Base-by-base conservation (phyloP, 345 rosid species). In the Salix viminalis region DNA sequence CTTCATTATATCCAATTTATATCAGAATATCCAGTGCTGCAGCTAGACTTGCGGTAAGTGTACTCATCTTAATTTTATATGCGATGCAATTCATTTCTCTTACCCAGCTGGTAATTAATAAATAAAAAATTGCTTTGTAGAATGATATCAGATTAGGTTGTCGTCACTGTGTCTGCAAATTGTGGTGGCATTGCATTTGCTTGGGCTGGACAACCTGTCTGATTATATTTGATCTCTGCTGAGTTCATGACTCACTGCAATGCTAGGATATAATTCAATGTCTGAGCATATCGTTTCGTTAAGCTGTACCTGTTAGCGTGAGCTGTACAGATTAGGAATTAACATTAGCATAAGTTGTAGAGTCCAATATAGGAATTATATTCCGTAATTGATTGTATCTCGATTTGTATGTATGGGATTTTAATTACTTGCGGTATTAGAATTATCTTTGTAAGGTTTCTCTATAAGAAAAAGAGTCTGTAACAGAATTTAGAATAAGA, bases 171-270 rank as follows among this genome's bases (percentile, higher is more conserved):
- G 79, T 95, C 98, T 81, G 99, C 98, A 76, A 91, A 98, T 84
- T 95, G 97, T 83, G 99, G 98, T 84, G 99, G 99, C 75, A 91
- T 95, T 77, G 99, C 98, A 61, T 95, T 95, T 86, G 99, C 98
- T 72, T 95, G 96, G 85, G 97, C 97, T 88, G 98, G 99, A 79
- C 99, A 93, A 84, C 97, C 97, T 89, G 99, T 95, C 70, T 81
- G 94, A 54, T 34, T 68, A 73, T 36, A 67, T 32, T 69, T 79
- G 56, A 58, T 86, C 67, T 77, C 37, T 71, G 69, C 73, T 73
- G 62, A 70, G 72, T 77, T 67, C 56, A 67, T 74, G 66, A 37
- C 75, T 48, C 19, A 78, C 76, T 72, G 75, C 67, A 58, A 30
- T 76, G 72, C 65, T 78, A 77, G 62, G 61, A 77, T 71, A 58